These are phyloP conservation scores for Paraurostyla sp. DNA, from an alignment of 73 alveolate genomes.

Conservation along the genomic window DNA sequence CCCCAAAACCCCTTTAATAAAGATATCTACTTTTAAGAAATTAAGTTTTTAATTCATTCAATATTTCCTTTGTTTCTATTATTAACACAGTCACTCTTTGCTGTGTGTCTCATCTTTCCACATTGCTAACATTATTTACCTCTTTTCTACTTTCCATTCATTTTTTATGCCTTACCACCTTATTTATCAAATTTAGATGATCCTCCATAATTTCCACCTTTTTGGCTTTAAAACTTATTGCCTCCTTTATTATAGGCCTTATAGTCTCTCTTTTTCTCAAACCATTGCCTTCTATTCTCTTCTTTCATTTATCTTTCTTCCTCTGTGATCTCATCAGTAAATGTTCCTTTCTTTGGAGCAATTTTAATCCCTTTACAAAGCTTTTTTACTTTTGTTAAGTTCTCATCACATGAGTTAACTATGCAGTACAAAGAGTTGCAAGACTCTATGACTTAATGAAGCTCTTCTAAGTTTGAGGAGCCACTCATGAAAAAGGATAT, in stretches of 20 bases:
- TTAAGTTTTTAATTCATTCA: too few species aligned
- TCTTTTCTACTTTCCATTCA: conserved; percentile 64
- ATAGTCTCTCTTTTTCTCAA: conserved; percentile 4
- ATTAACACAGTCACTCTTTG: conserved; percentile 23
- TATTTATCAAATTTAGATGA: too few species aligned
- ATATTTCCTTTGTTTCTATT: neutral
- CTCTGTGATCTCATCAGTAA: conserved; percentile 12
- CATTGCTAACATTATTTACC: conserved; percentile 32
- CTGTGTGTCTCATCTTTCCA: conserved; percentile 38
- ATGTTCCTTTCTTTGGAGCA: conserved; percentile 45
- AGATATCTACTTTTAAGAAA: too few species aligned
- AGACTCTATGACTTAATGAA: neutral
- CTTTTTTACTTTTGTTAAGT: neutral
- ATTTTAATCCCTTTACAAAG: conserved; percentile 19
- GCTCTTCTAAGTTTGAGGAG: neutral
- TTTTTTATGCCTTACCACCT: too few species aligned
- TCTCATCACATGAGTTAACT: neutral
- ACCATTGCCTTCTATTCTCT: neutral
- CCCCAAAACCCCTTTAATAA: too few species aligned
- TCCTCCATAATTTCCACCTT: too few species aligned
- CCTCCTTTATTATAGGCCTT: neutral
- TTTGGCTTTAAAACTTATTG: conserved; percentile 30
- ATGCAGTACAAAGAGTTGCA: conserved; percentile 29
- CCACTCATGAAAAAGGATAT: conserved; percentile 31
- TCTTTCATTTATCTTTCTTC: neutral